A percentile compares a stretch with the other conserved stretches of the same genome.
phyloP scores from a whole-genome alignment of 2,329 filamentous ascomycete genomes.

The Exophiala xenobiotica region DNA sequence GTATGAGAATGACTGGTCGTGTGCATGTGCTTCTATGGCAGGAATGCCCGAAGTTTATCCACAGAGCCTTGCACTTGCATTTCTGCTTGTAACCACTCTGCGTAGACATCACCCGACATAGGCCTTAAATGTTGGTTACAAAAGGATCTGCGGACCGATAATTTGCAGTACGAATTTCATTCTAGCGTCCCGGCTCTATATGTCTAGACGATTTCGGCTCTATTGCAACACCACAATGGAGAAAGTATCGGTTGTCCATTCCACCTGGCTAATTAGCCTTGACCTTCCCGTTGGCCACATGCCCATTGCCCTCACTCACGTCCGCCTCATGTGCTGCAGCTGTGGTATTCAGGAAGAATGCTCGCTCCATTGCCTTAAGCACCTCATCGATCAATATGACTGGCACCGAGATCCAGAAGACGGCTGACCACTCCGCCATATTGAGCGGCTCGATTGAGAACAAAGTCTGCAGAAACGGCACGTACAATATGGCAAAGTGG shows the following conservation, averaged over 20 bases:
- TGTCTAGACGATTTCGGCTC: background rate
- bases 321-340: background rate
- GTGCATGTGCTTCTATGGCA: background rate
- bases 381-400: slow-evolving; percentile 86
- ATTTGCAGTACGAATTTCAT: no score
- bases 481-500: slow-evolving; percentile 92
- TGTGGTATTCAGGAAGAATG: slow-evolving; percentile 50
- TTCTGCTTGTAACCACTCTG: no score
- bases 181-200: background rate
- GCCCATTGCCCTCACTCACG: slow-evolving; percentile 14
- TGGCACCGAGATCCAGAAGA: slow-evolving; percentile 80
- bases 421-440: slow-evolving; percentile 86
- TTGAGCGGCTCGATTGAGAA: slow-evolving; percentile 91
- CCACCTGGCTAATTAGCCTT: slow-evolving; percentile 24
- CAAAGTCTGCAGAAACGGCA: slow-evolving; percentile 79
- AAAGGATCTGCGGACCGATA: no score
- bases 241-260: background rate
- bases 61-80: background rate
- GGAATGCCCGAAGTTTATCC: background rate
- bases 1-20: background rate
- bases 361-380: slow-evolving; percentile 74
- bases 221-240: background rate
- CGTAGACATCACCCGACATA: no score
- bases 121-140: no score
- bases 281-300: slow-evolving; percentile 30